phyloP scores from a whole-genome alignment of 192 early-diverging fungal genomes.

The Lobulomyces angularis region DNA sequence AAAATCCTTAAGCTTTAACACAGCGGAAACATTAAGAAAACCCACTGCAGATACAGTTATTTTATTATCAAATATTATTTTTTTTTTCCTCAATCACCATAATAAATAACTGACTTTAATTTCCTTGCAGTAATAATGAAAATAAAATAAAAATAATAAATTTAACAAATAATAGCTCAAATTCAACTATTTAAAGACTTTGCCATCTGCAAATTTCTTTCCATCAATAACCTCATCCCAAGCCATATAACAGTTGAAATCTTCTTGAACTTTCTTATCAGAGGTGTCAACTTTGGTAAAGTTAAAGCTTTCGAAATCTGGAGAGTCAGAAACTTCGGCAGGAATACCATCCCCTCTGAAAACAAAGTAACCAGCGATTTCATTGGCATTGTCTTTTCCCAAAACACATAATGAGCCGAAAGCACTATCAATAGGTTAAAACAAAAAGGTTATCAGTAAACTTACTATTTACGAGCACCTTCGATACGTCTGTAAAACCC shows the following conservation, averaged over 20 bases:
- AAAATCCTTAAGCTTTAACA: no score
- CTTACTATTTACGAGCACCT: constrained; percentile 72
- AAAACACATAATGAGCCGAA: constrained; percentile 76
- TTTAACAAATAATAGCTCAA: not conserved
- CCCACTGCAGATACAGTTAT: no score
- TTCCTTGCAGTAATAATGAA: no score
- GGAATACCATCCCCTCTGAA: constrained; percentile 78
- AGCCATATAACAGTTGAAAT: constrained; percentile 62
- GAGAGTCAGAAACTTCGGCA: constrained; percentile 61
- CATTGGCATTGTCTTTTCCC: constrained; percentile 75
- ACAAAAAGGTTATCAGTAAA: not conserved
- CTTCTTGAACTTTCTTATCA: constrained; percentile 43
- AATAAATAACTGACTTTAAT: no score
- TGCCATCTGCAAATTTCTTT: constrained; percentile 69
- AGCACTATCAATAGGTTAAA: constrained; percentile 25
- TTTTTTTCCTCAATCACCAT: no score
- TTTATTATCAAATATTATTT: no score
- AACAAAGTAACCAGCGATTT: constrained; percentile 89
- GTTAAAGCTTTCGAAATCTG: constrained; percentile 80
- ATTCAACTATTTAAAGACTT: constrained; percentile 75
- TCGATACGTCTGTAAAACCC: constrained; percentile 90
- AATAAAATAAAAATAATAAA: no score
- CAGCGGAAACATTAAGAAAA: no score
- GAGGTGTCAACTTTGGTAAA: constrained; percentile 64
- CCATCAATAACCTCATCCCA: constrained; percentile 75